These are phyloP conservation scores for Craterostigma plantagineum DNA, from an alignment of 257 asterid species.

Conservation along the genomic window DNA sequence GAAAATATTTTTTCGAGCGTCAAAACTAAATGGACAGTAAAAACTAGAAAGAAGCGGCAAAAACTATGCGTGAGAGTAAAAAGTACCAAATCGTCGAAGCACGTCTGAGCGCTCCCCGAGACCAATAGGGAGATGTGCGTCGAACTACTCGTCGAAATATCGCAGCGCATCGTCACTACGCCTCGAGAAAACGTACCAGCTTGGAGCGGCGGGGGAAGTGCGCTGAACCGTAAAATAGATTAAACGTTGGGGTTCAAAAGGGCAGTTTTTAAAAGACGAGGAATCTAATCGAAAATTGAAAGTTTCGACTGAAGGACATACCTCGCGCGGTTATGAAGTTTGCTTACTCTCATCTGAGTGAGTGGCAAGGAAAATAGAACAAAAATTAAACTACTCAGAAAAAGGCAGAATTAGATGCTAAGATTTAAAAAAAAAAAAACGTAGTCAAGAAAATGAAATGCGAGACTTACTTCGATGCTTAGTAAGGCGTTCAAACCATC, in stretches of 20 bases:
- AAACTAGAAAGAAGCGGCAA: too few species aligned
- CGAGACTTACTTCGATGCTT: conserved; percentile 64
- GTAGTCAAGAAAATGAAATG: too few species aligned
- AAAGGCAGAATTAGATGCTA: background rate
- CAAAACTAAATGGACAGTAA: background rate
- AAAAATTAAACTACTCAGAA: conserved; percentile 6
- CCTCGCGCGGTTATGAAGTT: conserved; percentile 94
- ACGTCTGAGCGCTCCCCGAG: conserved; percentile 93
- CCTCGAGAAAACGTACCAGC: conserved; percentile 92
- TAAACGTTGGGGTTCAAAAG: background rate
- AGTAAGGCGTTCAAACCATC: conserved; percentile 84
- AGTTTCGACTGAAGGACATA: conserved; percentile 7
- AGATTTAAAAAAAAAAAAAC: too few species aligned
- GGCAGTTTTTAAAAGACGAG: too few species aligned
- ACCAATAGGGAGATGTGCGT: conserved; percentile 89
- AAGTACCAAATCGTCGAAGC: conserved; percentile 88
- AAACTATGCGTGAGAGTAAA: background rate
- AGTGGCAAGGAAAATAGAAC: conserved; percentile 6
- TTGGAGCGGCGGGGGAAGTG: conserved; percentile 98
- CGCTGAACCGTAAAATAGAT: conserved; percentile 27
- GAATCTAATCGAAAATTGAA: too few species aligned
- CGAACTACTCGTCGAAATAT: conserved; percentile 79
- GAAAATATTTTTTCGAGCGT: background rate
- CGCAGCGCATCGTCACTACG: conserved; percentile 95
- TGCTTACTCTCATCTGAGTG: conserved; percentile 85